These are phyloP conservation scores for Dipodascopsis tothii DNA, from an alignment of 805 yeast species.

Conservation along the genomic window DNA sequence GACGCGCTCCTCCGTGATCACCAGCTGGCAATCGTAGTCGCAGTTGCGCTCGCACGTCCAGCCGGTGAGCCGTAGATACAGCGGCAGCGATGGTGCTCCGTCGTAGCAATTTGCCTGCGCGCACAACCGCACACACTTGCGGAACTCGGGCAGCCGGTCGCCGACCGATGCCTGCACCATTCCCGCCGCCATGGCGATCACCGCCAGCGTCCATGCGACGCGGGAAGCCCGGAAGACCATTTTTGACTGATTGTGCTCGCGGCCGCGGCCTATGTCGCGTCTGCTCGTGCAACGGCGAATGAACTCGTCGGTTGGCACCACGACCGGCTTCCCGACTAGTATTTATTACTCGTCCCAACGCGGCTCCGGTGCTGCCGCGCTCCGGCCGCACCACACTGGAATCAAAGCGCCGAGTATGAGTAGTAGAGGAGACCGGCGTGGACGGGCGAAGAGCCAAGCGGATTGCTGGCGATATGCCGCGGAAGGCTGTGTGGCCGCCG, in stretches of 20 bases:
- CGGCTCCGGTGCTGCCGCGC: too few relatives aligned
- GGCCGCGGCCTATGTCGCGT: too few relatives aligned
- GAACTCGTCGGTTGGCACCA: too few relatives aligned
- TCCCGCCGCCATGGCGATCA: not conserved
- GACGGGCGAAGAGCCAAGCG: too few relatives aligned
- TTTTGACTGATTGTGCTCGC: not conserved
- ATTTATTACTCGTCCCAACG: too few relatives aligned
- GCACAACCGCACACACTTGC: conserved; percentile 37
- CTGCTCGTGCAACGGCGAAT: too few relatives aligned
- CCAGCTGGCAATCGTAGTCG: conserved; percentile 86
- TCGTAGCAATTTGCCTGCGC: conserved; percentile 36
- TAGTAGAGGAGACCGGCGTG: too few relatives aligned
- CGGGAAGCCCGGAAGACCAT: not conserved
- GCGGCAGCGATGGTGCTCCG: conserved; percentile 30
- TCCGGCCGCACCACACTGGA: too few relatives aligned
- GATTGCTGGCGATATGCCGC: too few relatives aligned
- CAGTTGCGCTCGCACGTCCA: conserved; percentile 81
- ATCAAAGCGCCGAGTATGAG: too few relatives aligned
- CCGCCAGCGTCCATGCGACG: not conserved
- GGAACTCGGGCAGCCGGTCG: conserved; percentile 44
- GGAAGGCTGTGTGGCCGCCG: too few relatives aligned
- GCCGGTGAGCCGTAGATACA: conserved; percentile 40
- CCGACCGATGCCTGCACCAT: conserved; percentile 41
- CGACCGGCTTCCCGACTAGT: too few relatives aligned
- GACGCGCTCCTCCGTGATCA: conserved; percentile 53